A percentile compares a stretch with the other conserved stretches of the same genome.
Conservation (phyloP, 176 grass and related monocot genomes). For the Zea luxurians region DNA sequence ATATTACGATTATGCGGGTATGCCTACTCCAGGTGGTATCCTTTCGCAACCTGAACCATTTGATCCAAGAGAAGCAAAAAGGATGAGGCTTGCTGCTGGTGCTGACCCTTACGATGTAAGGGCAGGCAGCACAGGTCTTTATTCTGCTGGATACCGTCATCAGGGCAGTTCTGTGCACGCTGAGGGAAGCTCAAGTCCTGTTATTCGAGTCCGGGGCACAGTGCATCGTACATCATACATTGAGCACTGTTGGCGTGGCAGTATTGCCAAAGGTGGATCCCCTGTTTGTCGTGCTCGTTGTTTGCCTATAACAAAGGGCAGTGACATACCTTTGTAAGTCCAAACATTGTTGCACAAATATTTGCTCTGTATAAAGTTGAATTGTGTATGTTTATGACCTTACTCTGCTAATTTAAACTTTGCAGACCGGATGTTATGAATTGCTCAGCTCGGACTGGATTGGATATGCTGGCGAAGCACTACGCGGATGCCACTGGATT, state of each 20-base stretch:
- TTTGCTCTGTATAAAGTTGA: constrained; percentile 24
- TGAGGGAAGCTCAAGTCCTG: constrained; percentile 50
- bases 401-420: constrained; percentile 27
- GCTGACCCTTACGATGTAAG: constrained; percentile 45
- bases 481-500: constrained; percentile 73
- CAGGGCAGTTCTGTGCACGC: constrained; percentile 40
- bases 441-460: constrained; percentile 80
- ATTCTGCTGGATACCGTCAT: constrained; percentile 34
- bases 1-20: constrained; percentile 45
- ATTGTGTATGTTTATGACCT: constrained; percentile 27
- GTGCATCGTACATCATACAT: constrained; percentile 46
- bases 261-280: constrained; percentile 81
- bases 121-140: constrained; percentile 31
- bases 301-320: constrained; percentile 69
- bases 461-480: constrained; percentile 83
- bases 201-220: constrained; percentile 52
- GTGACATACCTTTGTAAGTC: constrained; percentile 75
- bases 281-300: constrained; percentile 89
- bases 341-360: constrained; percentile 17
- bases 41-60: constrained; percentile 55
- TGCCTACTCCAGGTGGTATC: constrained; percentile 49
- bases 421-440: constrained; percentile 72
- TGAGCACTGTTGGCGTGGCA: constrained; percentile 67
- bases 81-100: constrained; percentile 45
- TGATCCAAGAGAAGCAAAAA: constrained; percentile 62